Base-by-base conservation (phyloP, 2,329 filamentous ascomycete species). In the Talaromyces sp. region DNA sequence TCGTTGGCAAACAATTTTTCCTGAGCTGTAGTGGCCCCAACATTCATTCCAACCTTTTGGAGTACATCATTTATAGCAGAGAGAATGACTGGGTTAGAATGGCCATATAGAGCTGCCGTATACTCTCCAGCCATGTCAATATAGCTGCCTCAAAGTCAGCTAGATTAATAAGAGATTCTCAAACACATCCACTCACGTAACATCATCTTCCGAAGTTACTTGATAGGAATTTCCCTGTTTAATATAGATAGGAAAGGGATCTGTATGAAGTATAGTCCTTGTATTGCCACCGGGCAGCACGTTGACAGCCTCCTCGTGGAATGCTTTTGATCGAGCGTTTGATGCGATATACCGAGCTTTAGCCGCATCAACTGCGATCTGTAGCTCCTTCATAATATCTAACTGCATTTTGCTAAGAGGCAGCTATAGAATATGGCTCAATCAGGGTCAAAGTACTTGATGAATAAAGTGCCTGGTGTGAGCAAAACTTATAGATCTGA, bases 41-140 rank as follows among this genome's bases (percentile, higher is more conserved):
- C 78, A 65, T 82, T 87, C 68, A 87, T 73, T 3, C 87, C 54
- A 8, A 39, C 87, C 8, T 76, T 73, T 2, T 79, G 71, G 3
- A 87, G 70, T 1, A 82, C 78, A 6, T 77, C 68, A 9, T 73
- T 65, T 24, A 90, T 76, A 0, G 87, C 81, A 0, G 76, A 69
- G 2, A 79, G 72, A 62, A 91, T 84, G 2, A 77, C 69, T 0
- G 84, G 82, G 62, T 89, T 81, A 1, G 85, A 88, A 74, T 91
- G 88, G 0, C 88, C 88, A 70, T 85, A 90, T 13, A 91, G 79
- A 2, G 85, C 87, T 1, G 88, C 88, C 0, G 86, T 86, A 69
- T 85, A 86, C 73, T 90, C 88, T 37, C 84, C 83, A 0, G 88
- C 78, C 7, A 90, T 79, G 69, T 91, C 88, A 13, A 82, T 77